phyloP scores from a whole-genome alignment of 139 green algal genomes.

The Micractinium sp. region DNA sequence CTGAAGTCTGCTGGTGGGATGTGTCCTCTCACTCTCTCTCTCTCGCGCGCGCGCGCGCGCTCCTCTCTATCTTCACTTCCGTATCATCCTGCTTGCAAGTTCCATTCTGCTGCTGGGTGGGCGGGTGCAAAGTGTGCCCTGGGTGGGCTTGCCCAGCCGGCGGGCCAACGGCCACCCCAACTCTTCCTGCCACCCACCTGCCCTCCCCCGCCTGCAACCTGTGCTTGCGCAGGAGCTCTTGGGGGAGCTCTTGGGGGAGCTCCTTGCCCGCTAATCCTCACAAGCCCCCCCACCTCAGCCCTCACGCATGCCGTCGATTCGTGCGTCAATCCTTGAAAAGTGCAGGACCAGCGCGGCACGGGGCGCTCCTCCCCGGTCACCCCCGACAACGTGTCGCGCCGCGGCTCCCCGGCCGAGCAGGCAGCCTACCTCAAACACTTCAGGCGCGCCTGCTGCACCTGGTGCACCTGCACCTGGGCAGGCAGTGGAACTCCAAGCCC shows the following conservation, averaged over 20 bases:
- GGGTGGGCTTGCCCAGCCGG: background rate
- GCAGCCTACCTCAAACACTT: conserved; percentile 79
- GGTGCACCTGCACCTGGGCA: background rate
- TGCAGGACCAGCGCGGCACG: conserved; percentile 84
- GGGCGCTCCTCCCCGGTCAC: conserved; percentile 76
- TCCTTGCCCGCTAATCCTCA: too few relatives aligned
- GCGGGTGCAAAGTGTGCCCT: too few relatives aligned
- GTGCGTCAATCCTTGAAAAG: too few relatives aligned
- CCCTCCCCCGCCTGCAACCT: background rate
- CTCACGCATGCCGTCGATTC: too few relatives aligned
- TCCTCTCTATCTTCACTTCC: conserved; percentile 50
- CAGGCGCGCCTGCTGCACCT: conserved; percentile 42
- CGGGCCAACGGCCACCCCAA: conserved; percentile 26
- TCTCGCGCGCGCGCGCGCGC: too few relatives aligned
- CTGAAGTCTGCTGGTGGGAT: too few relatives aligned
- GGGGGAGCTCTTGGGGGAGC: too few relatives aligned
- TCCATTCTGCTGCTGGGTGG: background rate
- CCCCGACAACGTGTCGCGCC: conserved; percentile 56
- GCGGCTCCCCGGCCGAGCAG: conserved; percentile 69
- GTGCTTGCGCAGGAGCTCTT: too few relatives aligned
- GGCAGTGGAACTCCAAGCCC: too few relatives aligned
- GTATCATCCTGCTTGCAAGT: conserved; percentile 77
- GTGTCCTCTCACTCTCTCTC: too few relatives aligned
- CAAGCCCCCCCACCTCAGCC: too few relatives aligned
- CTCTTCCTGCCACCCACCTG: background rate